Evolutionary conservation across 1,284 basidiomycete genomes (phyloP).

Genomic region (Coniferiporia weirii): DNA sequence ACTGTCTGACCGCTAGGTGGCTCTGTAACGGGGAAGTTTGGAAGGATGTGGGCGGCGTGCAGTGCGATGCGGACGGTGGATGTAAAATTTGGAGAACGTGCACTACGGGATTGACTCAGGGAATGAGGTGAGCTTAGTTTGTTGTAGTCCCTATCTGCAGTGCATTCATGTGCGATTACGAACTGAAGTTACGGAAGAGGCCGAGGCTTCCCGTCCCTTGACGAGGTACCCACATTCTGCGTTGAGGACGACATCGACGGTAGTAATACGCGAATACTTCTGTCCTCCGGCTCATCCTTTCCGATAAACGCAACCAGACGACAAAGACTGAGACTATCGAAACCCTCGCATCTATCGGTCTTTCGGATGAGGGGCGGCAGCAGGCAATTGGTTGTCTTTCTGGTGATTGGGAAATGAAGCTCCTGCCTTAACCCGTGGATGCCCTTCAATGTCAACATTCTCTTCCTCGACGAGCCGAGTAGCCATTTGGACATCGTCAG

Average conservation of each 20-base stretch:
- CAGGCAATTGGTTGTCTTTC: constrained; percentile 88
- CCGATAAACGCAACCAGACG: constrained; percentile 82
- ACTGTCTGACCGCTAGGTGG: no score
- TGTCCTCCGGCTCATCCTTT: constrained; percentile 83
- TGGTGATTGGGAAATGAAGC: constrained; percentile 99
- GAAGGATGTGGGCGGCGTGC: no score
- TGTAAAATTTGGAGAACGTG: no score
- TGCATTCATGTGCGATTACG: constrained; percentile 90
- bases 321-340: constrained; percentile 67
- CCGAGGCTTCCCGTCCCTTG: constrained; percentile 95
- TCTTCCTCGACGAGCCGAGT: constrained; percentile 95
- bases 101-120: no score
- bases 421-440: constrained; percentile 92
- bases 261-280: constrained; percentile 88
- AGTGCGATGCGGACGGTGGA: no score
- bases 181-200: constrained; percentile 97
- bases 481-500: constrained; percentile 98
- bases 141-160: no score
- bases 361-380: constrained; percentile 81
- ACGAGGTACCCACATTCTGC: constrained; percentile 96
- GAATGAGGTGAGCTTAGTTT: no score
- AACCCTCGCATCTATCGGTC: constrained; percentile 88
- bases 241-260: constrained; percentile 99
- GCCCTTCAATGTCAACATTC: constrained; percentile 97
- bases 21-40: no score